These are phyloP conservation scores for Aspergillus leporis DNA, from an alignment of 495 filamentous ascomycete genomes.

Conservation along the genomic window DNA sequence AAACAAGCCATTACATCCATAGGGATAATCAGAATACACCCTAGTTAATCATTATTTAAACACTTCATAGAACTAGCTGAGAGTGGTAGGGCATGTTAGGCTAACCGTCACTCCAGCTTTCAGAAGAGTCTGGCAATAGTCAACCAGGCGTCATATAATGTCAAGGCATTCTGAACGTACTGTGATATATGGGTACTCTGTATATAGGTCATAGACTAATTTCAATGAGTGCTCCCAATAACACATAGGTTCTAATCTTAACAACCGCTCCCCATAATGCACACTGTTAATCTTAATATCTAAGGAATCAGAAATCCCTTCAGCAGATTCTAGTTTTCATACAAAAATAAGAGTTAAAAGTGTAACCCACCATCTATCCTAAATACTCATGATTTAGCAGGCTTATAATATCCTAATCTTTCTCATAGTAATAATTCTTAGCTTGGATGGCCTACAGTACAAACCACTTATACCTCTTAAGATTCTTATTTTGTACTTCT, in stretches of 20 bases:
- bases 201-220: not conserved
- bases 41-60: not conserved
- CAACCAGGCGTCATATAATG: not conserved
- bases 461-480: slow-evolving; percentile 1
- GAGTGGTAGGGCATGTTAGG: not conserved
- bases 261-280: not conserved
- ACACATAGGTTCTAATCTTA: not conserved
- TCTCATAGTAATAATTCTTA: not conserved
- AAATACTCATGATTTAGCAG: not conserved
- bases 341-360: not conserved
- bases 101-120: not conserved
- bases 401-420: not conserved
- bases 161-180: not conserved
- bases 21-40: not conserved
- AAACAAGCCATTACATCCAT: not conserved
- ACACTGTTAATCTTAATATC: not conserved
- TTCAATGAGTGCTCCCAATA: not conserved
- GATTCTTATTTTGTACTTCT: not conserved
- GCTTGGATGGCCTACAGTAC: not conserved
- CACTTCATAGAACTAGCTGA: not conserved
- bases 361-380: not conserved
- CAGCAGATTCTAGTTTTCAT: not conserved
- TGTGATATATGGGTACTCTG: not conserved
- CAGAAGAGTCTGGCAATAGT: not conserved
- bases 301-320: not conserved